Evolutionary conservation across 768 basidiomycete species (phyloP).

Genomic region (Tulasnella sp.): DNA sequence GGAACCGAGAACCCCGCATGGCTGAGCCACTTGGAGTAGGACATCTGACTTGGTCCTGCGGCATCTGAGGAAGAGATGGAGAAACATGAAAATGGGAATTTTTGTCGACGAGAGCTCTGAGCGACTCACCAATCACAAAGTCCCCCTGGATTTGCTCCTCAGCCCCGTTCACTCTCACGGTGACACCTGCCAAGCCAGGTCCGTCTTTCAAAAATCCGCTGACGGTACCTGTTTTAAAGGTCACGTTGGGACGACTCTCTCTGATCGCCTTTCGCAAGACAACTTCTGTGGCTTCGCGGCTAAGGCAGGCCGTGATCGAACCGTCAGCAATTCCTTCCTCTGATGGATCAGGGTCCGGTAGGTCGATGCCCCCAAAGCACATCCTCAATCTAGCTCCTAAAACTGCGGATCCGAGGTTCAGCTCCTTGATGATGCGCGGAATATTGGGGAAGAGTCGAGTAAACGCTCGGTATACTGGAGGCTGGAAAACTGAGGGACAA

Average conservation of each 20-base stretch:
- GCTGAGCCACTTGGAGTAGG: slow-evolving; percentile 5
- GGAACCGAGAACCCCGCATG: slow-evolving; percentile 13
- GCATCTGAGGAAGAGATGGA: slow-evolving; percentile 1
- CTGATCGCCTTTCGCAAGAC: neutral
- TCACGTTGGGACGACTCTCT: neutral
- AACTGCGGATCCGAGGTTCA: neutral
- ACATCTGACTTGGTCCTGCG: slow-evolving; percentile 12
- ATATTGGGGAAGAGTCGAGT: slow-evolving; percentile 26
- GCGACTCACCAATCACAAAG: slow-evolving; percentile 17
- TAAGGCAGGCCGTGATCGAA: neutral
- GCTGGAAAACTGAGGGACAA: slow-evolving; percentile 9
- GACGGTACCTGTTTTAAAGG: neutral
- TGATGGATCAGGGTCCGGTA: neutral
- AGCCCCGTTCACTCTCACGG: neutral
- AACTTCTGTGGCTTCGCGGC: slow-evolving; percentile 6
- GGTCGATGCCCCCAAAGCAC: neutral
- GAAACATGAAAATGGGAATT: neutral
- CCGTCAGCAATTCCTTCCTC: neutral
- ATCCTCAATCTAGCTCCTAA: neutral
- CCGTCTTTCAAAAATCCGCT: neutral
- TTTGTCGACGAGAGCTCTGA: neutral
- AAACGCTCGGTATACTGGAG: neutral
- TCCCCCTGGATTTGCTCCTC: neutral
- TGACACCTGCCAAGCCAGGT: neutral
- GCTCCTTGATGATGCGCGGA: slow-evolving; percentile 22